Percentiles rank a stretch among this genome's conserved stretches.
phyloP scores from a whole-genome alignment of 2,329 filamentous ascomycete species.

The Clarireedia homoeocarpa region DNA sequence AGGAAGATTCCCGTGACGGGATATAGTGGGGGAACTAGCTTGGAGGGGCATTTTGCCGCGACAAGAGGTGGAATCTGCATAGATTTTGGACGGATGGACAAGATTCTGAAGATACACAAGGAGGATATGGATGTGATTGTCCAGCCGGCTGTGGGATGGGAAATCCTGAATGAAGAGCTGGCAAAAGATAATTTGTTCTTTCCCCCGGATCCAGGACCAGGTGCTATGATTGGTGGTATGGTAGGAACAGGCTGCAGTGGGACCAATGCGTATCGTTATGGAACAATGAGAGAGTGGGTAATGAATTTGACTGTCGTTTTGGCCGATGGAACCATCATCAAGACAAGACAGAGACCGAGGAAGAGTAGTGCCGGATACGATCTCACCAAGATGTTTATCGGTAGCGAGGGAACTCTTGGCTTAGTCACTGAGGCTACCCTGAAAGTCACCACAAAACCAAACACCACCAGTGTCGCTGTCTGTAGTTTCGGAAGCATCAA shows the following conservation, averaged over 20 bases:
- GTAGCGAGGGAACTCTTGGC: constrained; percentile 84
- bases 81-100: constrained; percentile 80
- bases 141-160: constrained; percentile 80
- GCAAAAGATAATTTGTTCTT: constrained; percentile 74
- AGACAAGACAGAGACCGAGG: constrained; percentile 77
- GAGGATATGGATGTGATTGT: constrained; percentile 70
- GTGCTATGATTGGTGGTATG: constrained; percentile 89
- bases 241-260: constrained; percentile 67
- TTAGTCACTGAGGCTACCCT: constrained; percentile 86
- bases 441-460: constrained; percentile 76
- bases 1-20: constrained; percentile 77
- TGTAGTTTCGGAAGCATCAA: constrained; percentile 46
- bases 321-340: constrained; percentile 83
- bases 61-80: constrained; percentile 78
- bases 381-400: constrained; percentile 81
- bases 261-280: constrained; percentile 87
- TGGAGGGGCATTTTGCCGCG: constrained; percentile 83
- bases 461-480: constrained; percentile 74
- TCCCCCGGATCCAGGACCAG: constrained; percentile 83
- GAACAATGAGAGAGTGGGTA: constrained; percentile 94
- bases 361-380: constrained; percentile 93
- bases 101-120: constrained; percentile 68
- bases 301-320: constrained; percentile 79
- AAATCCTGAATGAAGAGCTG: constrained; percentile 72
- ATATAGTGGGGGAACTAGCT: constrained; percentile 79